phyloP scores from a whole-genome alignment of 441 rosid species.

The Arabidopsis hybrid region DNA sequence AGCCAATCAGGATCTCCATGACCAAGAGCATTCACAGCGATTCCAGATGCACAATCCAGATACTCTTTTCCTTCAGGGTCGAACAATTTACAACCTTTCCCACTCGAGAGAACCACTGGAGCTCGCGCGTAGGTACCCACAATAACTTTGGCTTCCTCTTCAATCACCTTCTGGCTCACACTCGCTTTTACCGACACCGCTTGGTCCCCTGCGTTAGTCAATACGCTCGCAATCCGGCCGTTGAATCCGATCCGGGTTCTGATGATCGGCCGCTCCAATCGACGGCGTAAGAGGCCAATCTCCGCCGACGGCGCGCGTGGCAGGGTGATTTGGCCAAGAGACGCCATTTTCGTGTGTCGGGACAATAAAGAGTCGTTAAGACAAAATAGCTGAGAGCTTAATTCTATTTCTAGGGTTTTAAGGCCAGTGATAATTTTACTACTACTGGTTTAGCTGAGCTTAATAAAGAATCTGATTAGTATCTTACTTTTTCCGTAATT shows the following conservation, averaged over 20 bases:
- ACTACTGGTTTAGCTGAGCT: no score
- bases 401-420: no score
- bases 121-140: slow-evolving; percentile 87
- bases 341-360: slow-evolving; percentile 26
- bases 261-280: slow-evolving; percentile 14
- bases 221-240: slow-evolving; percentile 34
- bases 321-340: slow-evolving; percentile 33
- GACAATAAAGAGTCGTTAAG: no score
- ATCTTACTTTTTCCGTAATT: no score
- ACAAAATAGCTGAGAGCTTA: no score
- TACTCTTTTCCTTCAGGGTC: slow-evolving; percentile 80
- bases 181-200: slow-evolving; percentile 26
- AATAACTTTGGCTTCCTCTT: slow-evolving; percentile 53
- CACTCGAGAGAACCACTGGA: slow-evolving; percentile 70
- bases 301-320: slow-evolving; percentile 27
- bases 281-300: slow-evolving; percentile 23
- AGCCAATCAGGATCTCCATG: slow-evolving; percentile 71
- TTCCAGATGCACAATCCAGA: slow-evolving; percentile 77
- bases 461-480: no score
- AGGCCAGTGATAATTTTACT: no score
- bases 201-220: slow-evolving; percentile 28
- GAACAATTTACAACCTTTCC: slow-evolving; percentile 77
- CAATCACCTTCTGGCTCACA: slow-evolving; percentile 54
- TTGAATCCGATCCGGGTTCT: slow-evolving; percentile 35
- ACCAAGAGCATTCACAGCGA: slow-evolving; percentile 85